Conservation (phyloP, 2,329 filamentous ascomycete genomes). For the Ascochyta rabiei region DNA sequence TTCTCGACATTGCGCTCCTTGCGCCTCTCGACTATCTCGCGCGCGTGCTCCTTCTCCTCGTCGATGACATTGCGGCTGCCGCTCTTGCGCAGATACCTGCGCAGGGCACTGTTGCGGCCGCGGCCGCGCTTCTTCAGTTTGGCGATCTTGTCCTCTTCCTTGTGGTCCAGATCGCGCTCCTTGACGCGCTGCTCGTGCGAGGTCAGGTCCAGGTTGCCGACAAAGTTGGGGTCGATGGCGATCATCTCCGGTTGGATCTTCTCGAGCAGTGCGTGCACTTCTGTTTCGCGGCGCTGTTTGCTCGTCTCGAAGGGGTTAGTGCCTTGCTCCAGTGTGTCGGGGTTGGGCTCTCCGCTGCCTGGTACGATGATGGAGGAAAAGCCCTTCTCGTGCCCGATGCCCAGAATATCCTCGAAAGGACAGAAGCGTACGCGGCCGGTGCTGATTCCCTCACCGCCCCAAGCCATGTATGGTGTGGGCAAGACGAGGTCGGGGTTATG, state of each 20-base stretch:
- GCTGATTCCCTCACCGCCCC: conserved; percentile 82
- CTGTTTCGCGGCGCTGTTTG: conserved; percentile 90
- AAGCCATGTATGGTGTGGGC: conserved; percentile 88
- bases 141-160: conserved; percentile 63
- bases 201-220: conserved; percentile 84
- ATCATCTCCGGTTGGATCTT: conserved; percentile 98
- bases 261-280: conserved; percentile 88
- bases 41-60: conserved; percentile 85
- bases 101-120: conserved; percentile 86
- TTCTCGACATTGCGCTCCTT: conserved; percentile 60
- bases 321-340: conserved; percentile 80
- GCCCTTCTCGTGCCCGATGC: conserved; percentile 80
- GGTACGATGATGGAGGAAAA: conserved; percentile 91
- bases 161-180: conserved; percentile 79
- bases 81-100: conserved; percentile 90
- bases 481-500: conserved; percentile 77
- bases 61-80: conserved; percentile 93
- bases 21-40: conserved; percentile 78
- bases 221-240: conserved; percentile 86
- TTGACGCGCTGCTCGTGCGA: conserved; percentile 77
- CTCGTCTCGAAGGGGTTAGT: conserved; percentile 89
- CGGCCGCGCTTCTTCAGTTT: conserved; percentile 76
- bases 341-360: conserved; percentile 96
- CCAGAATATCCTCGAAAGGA: conserved; percentile 91
- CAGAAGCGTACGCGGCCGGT: conserved; percentile 89